Percentiles rank a stretch among this genome's conserved stretches.
Evolutionary conservation across 2,329 filamentous ascomycete species (phyloP).

Genomic region (Curvularia lunata): DNA sequence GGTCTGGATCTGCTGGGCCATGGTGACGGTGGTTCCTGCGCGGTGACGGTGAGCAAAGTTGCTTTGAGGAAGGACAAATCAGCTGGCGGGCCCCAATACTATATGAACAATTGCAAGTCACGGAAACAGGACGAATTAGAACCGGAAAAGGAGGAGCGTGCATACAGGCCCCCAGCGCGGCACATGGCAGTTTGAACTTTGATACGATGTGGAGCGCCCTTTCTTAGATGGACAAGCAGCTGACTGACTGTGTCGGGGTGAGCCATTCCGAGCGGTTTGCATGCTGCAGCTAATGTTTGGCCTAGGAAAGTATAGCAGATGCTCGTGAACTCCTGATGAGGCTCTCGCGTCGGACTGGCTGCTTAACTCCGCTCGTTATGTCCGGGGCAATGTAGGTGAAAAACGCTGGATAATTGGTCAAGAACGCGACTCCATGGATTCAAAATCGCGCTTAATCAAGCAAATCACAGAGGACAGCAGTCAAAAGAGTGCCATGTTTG

Average conservation of each 20-base stretch:
- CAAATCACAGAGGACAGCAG: not conserved
- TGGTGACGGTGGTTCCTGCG: not conserved
- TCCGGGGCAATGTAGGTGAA: not conserved
- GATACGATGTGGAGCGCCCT: not conserved
- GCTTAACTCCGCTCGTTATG: not conserved
- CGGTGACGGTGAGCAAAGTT: not conserved
- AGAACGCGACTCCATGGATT: not conserved
- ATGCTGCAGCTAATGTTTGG: not conserved
- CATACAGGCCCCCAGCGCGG: not conserved
- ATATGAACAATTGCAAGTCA: not conserved
- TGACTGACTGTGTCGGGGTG: not conserved
- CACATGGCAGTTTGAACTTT: not conserved
- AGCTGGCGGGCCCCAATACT: not conserved
- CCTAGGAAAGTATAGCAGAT: not conserved
- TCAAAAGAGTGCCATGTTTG: not conserved
- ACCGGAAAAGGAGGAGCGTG: not conserved
- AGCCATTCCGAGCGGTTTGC: not conserved
- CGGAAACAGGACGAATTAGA: not conserved
- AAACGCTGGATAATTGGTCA: not conserved
- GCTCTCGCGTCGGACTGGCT: not conserved
- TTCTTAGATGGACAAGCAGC: not conserved
- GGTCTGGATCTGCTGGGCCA: not conserved
- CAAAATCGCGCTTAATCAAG: not conserved
- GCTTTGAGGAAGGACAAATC: not conserved
- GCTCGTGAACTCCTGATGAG: not conserved